phyloP scores from a whole-genome alignment of 2,329 filamentous ascomycete species.

The Alternaria burnsii region DNA sequence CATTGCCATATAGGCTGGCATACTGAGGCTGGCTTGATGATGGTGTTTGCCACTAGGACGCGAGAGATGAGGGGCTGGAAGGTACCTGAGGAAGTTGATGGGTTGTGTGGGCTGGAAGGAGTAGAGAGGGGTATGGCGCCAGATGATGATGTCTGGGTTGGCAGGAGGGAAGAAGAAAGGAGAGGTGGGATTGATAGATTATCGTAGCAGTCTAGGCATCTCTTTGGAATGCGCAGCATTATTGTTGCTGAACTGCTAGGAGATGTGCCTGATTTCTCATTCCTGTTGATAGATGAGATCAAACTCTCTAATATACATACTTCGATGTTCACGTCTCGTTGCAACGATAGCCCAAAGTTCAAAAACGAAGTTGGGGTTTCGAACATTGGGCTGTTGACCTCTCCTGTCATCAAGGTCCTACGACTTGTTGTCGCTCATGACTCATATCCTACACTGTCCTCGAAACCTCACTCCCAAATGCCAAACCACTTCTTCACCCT shows the following conservation, averaged over 20 bases:
- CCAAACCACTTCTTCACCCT: conserved; percentile 83
- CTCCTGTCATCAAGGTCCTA: background rate
- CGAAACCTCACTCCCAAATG: conserved; percentile 66
- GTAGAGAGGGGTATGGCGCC: conserved; percentile 55
- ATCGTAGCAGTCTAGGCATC: background rate
- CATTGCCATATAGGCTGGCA: conserved; percentile 80
- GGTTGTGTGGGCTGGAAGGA: conserved; percentile 59
- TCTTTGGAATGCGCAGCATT: background rate
- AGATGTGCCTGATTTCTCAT: background rate
- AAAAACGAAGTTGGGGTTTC: background rate
- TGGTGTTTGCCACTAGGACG: conserved; percentile 65
- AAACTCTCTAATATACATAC: conserved; percentile 3
- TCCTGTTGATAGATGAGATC: background rate
- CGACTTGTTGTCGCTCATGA: background rate
- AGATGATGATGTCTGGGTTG: conserved; percentile 59
- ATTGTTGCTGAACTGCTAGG: background rate
- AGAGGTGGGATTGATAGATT: background rate
- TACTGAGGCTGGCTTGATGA: conserved; percentile 50
- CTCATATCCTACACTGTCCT: background rate
- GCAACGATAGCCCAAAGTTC: background rate
- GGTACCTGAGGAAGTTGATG: conserved; percentile 57
- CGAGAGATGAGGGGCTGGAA: conserved; percentile 56
- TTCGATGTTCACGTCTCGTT: conserved; percentile 5
- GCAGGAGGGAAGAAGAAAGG: conserved; percentile 24
- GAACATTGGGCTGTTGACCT: background rate